phyloP scores from a whole-genome alignment of 495 filamentous ascomycete species.

The Jackrogersella multiformis region DNA sequence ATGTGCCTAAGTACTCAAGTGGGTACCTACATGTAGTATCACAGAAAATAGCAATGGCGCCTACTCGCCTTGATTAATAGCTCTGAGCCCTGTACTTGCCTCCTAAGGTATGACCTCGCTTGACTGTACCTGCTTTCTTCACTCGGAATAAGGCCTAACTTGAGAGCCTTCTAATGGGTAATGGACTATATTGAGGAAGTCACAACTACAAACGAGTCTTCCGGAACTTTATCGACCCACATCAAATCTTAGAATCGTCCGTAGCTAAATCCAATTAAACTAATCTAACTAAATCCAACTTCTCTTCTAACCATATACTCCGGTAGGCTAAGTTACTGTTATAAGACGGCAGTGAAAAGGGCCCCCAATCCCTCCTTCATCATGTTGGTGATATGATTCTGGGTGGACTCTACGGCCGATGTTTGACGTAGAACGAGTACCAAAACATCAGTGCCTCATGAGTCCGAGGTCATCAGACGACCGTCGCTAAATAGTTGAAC shows the following conservation, averaged over 20 bases:
- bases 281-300: neutral
- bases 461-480: neutral
- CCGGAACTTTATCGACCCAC: neutral
- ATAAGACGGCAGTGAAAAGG: conserved; percentile 3
- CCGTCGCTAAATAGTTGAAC: neutral
- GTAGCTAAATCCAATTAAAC: neutral
- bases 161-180: neutral
- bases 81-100: no score
- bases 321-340: neutral
- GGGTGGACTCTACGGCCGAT: neutral
- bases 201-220: neutral
- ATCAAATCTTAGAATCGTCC: neutral
- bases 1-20: neutral
- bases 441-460: conserved; percentile 7
- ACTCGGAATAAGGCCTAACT: no score
- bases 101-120: neutral
- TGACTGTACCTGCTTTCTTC: neutral
- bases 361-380: neutral
- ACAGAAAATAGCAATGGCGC: no score
- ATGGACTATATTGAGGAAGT: neutral
- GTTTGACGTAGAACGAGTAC: conserved; percentile 17
- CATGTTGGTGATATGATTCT: neutral
- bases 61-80: no score
- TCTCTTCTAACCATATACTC: neutral
- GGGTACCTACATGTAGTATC: neutral